A percentile compares a stretch with the other conserved stretches of the same genome.
phyloP scores from a whole-genome alignment of 441 rosid genomes.

The Erodium moschatum region DNA sequence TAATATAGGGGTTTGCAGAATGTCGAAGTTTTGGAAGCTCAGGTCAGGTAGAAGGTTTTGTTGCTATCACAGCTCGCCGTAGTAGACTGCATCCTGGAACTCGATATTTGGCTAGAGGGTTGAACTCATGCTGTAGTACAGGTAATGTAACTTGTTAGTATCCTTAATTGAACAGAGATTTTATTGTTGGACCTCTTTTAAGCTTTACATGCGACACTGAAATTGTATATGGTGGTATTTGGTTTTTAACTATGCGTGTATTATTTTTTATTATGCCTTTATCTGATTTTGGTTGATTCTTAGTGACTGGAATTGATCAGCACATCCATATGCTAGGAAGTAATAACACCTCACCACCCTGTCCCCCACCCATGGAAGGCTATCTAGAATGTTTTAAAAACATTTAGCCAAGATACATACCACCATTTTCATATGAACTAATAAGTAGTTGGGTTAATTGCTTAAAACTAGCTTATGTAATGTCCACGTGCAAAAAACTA shows the following conservation, averaged over 20 bases:
- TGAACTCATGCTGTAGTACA: constrained; percentile 93
- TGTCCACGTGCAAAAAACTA: too few relatives aligned
- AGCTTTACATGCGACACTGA: not conserved
- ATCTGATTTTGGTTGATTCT: not conserved
- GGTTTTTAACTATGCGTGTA: not conserved
- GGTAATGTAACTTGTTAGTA: constrained; percentile 38
- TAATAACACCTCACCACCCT: too few relatives aligned
- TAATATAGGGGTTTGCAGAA: constrained; percentile 97
- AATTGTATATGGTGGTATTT: not conserved
- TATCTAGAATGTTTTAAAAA: too few relatives aligned
- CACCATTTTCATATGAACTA: too few relatives aligned
- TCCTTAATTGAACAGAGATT: constrained; percentile 13
- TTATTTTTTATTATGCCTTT: not conserved
- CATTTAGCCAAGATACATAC: too few relatives aligned
- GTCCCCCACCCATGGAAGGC: too few relatives aligned
- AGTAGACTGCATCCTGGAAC: constrained; percentile 97
- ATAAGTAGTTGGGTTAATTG: too few relatives aligned
- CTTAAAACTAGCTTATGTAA: too few relatives aligned
- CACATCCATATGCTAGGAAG: not conserved
- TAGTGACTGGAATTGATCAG: not conserved
- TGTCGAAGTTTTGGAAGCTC: constrained; percentile 83
- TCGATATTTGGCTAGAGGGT: constrained; percentile 94
- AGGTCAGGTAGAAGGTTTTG: constrained; percentile 83
- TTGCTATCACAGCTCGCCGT: constrained; percentile 90
- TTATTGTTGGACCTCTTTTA: constrained; percentile 2